phyloP scores from a whole-genome alignment of 2,329 filamentous ascomycete genomes.

The Alternaria atra region DNA sequence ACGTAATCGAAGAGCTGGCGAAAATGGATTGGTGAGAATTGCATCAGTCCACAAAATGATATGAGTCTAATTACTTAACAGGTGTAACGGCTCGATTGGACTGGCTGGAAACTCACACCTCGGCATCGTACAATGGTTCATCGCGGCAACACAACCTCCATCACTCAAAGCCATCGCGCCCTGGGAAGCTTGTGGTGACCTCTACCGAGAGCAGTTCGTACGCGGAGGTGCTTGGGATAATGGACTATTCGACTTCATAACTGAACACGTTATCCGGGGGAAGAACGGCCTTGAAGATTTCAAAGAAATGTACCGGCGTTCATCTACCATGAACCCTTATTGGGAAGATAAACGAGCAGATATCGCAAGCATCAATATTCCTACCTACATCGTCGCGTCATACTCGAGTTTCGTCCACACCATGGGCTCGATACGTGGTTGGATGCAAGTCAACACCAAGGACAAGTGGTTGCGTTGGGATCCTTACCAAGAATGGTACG shows the following conservation, averaged over 20 bases:
- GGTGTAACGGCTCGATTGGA: slow-evolving; percentile 50
- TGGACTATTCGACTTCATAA: slow-evolving; percentile 17
- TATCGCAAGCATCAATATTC: slow-evolving; percentile 24
- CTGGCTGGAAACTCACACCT: slow-evolving; percentile 54
- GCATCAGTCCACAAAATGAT: neutral
- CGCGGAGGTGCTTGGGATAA: slow-evolving; percentile 22
- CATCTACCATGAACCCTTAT: slow-evolving; percentile 19
- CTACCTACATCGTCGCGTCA: slow-evolving; percentile 22
- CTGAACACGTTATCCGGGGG: slow-evolving; percentile 33
- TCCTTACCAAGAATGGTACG: slow-evolving; percentile 29
- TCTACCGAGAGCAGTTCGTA: slow-evolving; percentile 24
- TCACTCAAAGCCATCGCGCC: slow-evolving; percentile 55
- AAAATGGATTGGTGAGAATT: slow-evolving; percentile 53
- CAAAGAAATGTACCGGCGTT: slow-evolving; percentile 19
- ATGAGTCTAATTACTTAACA: neutral
- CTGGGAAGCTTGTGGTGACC: slow-evolving; percentile 56
- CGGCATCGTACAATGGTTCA: slow-evolving; percentile 54
- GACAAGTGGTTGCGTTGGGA: slow-evolving; percentile 30
- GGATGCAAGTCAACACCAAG: slow-evolving; percentile 15
- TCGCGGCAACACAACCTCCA: slow-evolving; percentile 54
- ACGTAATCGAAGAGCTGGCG: slow-evolving; percentile 55
- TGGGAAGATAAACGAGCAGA: slow-evolving; percentile 24
- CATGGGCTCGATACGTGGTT: slow-evolving; percentile 26
- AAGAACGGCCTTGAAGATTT: slow-evolving; percentile 19
- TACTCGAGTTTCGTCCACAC: slow-evolving; percentile 26